Base-by-base conservation (phyloP, 1,284 basidiomycete genomes). In the Tilletia indica region DNA sequence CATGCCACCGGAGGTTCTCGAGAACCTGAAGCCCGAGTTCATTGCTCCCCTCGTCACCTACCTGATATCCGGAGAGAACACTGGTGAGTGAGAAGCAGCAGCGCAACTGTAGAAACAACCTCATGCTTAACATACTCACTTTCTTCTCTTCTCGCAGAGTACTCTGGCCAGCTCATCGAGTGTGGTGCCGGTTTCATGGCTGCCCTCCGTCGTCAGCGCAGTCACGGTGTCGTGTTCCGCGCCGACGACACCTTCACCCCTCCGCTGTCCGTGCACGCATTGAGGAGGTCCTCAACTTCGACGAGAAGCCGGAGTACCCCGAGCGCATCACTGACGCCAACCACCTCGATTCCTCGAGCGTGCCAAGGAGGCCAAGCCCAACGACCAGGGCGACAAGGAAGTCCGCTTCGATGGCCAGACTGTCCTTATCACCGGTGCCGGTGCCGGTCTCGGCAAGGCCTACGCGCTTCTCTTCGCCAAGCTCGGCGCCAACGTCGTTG, bases 1-100 rank as follows among this genome's bases (percentile, higher is more conserved):
- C 82, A 94, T 98, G 92, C 94, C 96, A 16, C 92, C 93, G n/a
- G 96, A 99, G 76, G 91, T 98, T 89, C 90, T 99, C 74, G 91
- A 90, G 68, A 91, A 93, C 80, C 86, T 99, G 70, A 93, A 93
- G 89, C 97, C 97, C 47, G 93, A 94, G 82, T 94, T 91, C 77
- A 92, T 99, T 66, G 94, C 94, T 0, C 95, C 97, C 2, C 91
- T 99, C 74, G 82, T 80, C 39, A 77, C 80, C 61, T 83, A 76
- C 78, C 81, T 83, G 68, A 74, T 75, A 69, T 82, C 80, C 38
- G 79, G 71, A 38, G 76, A 78, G 73, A 83, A 83, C 80, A 73
- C 77, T 73, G 72, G 69, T 70, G 69, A 70, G 58, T 66, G 2
- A 6, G 25, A 25, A 31, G 19, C 45, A 34, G 25, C 25, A n/a